phyloP scores from a whole-genome alignment of 2,329 filamentous ascomycete genomes.

The Fusarium sp. region DNA sequence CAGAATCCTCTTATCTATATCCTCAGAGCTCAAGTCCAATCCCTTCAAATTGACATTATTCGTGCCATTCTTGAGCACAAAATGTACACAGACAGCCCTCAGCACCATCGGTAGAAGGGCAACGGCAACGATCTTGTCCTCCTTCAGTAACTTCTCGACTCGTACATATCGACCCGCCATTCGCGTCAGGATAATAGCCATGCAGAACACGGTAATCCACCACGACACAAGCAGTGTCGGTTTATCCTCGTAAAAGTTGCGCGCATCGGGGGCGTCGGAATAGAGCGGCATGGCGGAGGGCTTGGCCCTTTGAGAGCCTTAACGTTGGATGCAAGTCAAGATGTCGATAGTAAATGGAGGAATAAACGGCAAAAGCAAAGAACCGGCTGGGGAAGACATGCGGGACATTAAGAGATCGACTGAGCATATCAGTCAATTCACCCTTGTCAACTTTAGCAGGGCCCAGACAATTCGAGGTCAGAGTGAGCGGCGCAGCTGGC shows the following conservation, averaged over 20 bases:
- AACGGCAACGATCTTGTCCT: conserved; percentile 85
- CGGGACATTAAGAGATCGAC: conserved; percentile 33
- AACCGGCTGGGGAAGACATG: conserved; percentile 15
- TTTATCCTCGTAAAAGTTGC: conserved; percentile 70
- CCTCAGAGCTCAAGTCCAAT: conserved; percentile 22
- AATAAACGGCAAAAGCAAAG: conserved; percentile 13
- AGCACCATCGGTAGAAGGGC: conserved; percentile 82
- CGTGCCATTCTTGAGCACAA: conserved; percentile 86
- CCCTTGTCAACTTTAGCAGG: conserved; percentile 15
- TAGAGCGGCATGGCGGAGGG: conserved; percentile 65
- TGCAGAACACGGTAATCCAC: conserved; percentile 88
- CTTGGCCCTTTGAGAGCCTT: conserved; percentile 29
- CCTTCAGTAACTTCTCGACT: conserved; percentile 83
- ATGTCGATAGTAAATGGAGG: too few relatives aligned
- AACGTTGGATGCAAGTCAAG: too few relatives aligned
- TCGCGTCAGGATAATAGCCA: conserved; percentile 82
- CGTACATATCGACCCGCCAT: conserved; percentile 83
- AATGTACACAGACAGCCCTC: conserved; percentile 85
- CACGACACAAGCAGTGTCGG: conserved; percentile 90
- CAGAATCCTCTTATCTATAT: conserved; percentile 71
- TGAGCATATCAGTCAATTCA: background rate
- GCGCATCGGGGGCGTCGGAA: conserved; percentile 62
- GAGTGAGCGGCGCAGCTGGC: conserved; percentile 30
- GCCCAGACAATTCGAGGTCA: conserved; percentile 32
- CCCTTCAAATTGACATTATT: conserved; percentile 78